Evolutionary conservation across 148 eudicot species (phyloP).

Genomic region (Heliosperma pusillum): DNA sequence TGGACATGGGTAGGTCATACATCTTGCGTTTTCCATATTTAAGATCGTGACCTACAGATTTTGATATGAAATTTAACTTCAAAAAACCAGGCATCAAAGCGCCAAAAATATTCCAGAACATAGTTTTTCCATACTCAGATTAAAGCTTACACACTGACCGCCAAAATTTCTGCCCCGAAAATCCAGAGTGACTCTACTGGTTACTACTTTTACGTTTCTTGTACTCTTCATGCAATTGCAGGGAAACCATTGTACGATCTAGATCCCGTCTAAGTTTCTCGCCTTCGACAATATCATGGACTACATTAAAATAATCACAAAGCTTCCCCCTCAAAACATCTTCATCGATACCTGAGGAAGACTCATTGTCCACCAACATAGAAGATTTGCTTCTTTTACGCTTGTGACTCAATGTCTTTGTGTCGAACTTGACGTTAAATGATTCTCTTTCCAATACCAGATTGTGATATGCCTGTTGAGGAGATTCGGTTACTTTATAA

Average conservation of each 20-base stretch:
- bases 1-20: too few relatives aligned
- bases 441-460: constrained; percentile 55
- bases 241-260: constrained; percentile 34
- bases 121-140: too few relatives aligned
- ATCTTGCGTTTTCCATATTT: too few relatives aligned
- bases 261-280: constrained; percentile 61
- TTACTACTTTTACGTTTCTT: constrained; percentile 37
- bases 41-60: too few relatives aligned
- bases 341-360: constrained; percentile 42
- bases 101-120: too few relatives aligned
- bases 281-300: constrained; percentile 55
- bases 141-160: too few relatives aligned
- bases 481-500: constrained; percentile 50
- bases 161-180: too few relatives aligned
- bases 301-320: constrained; percentile 48
- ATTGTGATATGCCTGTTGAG: constrained; percentile 72
- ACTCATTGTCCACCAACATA: constrained; percentile 15
- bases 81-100: too few relatives aligned
- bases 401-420: constrained; percentile 44
- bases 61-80: too few relatives aligned
- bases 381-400: constrained; percentile 37
- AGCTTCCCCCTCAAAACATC: constrained; percentile 59
- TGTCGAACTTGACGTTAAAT: constrained; percentile 30
- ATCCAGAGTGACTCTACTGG: neutral
- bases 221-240: constrained; percentile 54